Base-by-base conservation (phyloP, 208 protist species). In the Blechomonas ayalai region DNA sequence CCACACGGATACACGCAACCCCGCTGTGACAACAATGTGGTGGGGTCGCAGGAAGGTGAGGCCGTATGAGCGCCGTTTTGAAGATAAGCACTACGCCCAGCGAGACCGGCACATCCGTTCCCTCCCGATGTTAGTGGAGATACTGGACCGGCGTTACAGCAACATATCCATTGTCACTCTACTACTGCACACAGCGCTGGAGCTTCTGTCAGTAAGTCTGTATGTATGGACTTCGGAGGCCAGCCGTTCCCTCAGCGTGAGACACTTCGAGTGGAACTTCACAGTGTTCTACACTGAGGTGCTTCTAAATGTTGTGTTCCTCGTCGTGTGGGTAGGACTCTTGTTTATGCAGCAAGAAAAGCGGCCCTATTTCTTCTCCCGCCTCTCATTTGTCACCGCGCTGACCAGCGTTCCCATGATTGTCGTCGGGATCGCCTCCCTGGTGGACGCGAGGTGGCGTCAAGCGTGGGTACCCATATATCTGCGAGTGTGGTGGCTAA, bases 361-460 rank as follows among this genome's bases (percentile, higher is more conserved):
- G 52, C 59, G 62, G 45, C 9, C 23, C 3, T 84, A 90, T 36
- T 52, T 74, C 24, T 15, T 85, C 46, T 82, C 75, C 26, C 78
- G 59, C 59, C 39, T 76, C 10, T 71, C 81, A 4, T 53, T 90
- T 9, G 73, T 86, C 38, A 84, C 84, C 50, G 59, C 59, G 34
- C 40, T 90, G 41, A 90, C 81, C 26, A 76, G 75, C 37, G 47
- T 85, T 18, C 81, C 81, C n/a, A 90, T 90, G 81, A 78, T 80
- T 43, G 54, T 83, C 13, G 35, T 83, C 34, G 76, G 75, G 28
- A 70, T 82, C 37, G 75, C 75, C 10, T 60, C 75, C 3, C 36
- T 85, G 9, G 44, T 59, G 10, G 46, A 77, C 44, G n/a, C 36
- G 6, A 28, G n/a, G 4, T 90, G 74, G 70, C 48, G 52, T 19